A percentile compares a stretch with the other conserved stretches of the same genome.
Conservation (phyloP, 1,139 yeast species). For the Geotrichum phurueaensis region DNA sequence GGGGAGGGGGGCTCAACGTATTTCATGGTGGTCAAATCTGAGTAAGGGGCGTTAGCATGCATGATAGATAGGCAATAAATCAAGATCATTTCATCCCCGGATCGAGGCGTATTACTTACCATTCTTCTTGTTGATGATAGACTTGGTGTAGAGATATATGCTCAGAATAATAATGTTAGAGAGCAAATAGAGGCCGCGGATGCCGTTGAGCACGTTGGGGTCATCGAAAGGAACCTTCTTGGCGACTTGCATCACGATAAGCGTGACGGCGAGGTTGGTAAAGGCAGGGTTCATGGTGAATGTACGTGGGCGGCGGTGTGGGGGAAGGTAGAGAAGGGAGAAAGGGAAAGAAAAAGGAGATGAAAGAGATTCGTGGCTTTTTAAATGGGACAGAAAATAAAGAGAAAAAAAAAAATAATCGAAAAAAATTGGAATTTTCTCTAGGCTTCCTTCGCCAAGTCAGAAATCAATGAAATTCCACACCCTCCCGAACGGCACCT, state of each 20-base stretch:
- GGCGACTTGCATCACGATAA: conserved; percentile 94
- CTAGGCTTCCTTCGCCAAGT: neutral
- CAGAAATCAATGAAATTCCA: neutral
- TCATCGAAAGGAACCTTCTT: conserved; percentile 86
- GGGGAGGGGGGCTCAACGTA: conserved; percentile 84
- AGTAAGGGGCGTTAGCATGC: neutral
- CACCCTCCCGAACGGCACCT: no score
- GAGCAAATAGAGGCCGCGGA: conserved; percentile 64
- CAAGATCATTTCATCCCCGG: neutral
- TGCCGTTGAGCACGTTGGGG: conserved; percentile 66
- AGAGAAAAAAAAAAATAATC: neutral
- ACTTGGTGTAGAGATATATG: conserved; percentile 60
- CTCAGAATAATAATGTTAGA: conserved; percentile 63
- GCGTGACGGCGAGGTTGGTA: conserved; percentile 82
- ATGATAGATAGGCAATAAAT: neutral
- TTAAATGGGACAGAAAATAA: neutral
- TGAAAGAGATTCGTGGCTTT: neutral
- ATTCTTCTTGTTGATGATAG: conserved; percentile 63
- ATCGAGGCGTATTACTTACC: conserved; percentile 33
- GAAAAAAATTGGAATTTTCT: neutral
- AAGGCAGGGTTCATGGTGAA: conserved; percentile 73
- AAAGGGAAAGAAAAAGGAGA: neutral
- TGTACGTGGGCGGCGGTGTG: neutral
- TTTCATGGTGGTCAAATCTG: conserved; percentile 78
- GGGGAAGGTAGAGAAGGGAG: neutral